Percentiles rank a stretch among this genome's conserved stretches.
Evolutionary conservation across 2,329 filamentous ascomycete species (phyloP).

Genomic region (Penicillium sp.): DNA sequence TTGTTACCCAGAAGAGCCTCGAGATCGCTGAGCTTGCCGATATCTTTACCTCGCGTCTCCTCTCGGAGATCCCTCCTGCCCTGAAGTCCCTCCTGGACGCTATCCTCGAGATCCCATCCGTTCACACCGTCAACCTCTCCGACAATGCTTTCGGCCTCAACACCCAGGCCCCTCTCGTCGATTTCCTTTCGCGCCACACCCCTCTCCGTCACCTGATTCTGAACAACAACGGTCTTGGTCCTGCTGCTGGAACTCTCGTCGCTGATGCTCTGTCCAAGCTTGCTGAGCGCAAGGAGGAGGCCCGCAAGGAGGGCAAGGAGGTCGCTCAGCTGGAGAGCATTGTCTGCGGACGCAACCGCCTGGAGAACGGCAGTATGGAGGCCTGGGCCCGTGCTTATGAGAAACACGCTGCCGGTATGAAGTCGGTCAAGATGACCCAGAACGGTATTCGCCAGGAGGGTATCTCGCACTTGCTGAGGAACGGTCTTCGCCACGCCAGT

Average conservation of each 20-base stretch:
- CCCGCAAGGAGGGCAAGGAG: slow-evolving; percentile 55
- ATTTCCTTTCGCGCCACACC: slow-evolving; percentile 81
- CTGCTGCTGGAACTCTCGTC: slow-evolving; percentile 80
- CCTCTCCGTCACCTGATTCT: slow-evolving; percentile 91
- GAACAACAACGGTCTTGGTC: slow-evolving; percentile 97
- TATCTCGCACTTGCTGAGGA: slow-evolving; percentile 70
- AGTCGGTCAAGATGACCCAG: slow-evolving; percentile 92
- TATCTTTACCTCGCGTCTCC: slow-evolving; percentile 91
- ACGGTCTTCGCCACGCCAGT: slow-evolving; percentile 68
- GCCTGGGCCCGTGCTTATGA: slow-evolving; percentile 87
- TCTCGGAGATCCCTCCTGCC: slow-evolving; percentile 88
- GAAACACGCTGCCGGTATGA: slow-evolving; percentile 70
- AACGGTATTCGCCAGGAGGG: slow-evolving; percentile 96
- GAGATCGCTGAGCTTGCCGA: slow-evolving; percentile 85
- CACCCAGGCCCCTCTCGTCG: slow-evolving; percentile 84
- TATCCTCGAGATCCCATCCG: slow-evolving; percentile 75
- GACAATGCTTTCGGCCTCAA: slow-evolving; percentile 98
- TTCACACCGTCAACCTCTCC: slow-evolving; percentile 90
- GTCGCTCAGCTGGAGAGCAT: slow-evolving; percentile 90
- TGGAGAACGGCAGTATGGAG: slow-evolving; percentile 94
- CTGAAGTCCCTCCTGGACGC: slow-evolving; percentile 79
- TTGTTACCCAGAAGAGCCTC: slow-evolving; percentile 77
- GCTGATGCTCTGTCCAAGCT: slow-evolving; percentile 81
- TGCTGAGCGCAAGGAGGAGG: slow-evolving; percentile 75
- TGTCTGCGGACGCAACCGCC: slow-evolving; percentile 88